These are phyloP conservation scores for Stephanodiscus minutulus DNA, from an alignment of 108 stramenopile species.

Conservation along the genomic window DNA sequence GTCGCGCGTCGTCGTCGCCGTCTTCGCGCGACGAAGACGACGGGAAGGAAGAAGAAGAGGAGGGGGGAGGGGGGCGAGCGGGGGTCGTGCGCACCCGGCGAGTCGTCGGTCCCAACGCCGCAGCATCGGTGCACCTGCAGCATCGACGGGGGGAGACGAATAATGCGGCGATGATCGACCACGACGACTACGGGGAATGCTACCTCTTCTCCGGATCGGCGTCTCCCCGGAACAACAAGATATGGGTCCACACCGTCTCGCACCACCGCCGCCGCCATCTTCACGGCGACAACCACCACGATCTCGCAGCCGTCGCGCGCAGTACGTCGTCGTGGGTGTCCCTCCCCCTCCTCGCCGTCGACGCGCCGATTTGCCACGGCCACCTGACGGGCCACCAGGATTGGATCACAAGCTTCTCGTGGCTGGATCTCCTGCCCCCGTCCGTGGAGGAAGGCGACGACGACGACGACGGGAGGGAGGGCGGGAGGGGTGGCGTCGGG, in stretches of 20 bases:
- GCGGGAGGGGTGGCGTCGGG: neutral
- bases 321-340: constrained; percentile 19
- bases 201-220: constrained; percentile 73
- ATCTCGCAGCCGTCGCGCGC: no score
- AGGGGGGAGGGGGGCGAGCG: neutral
- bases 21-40: neutral
- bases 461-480: constrained; percentile 14
- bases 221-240: constrained; percentile 75
- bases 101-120: constrained; percentile 21
- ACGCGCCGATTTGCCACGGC: constrained; percentile 38
- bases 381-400: constrained; percentile 82
- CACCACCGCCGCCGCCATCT: neutral
- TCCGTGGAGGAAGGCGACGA: constrained; percentile 8
- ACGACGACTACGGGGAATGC: constrained; percentile 20
- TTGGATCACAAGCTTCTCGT: constrained; percentile 85
- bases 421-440: constrained; percentile 22
- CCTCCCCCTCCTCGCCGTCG: constrained; percentile 20
- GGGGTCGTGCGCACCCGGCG: constrained; percentile 4
- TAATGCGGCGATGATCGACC: constrained; percentile 8
- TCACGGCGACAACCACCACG: neutral
- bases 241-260: constrained; percentile 60
- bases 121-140: constrained; percentile 51
- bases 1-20: neutral
- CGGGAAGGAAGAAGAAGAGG: neutral
- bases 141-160: neutral